Evolutionary conservation across 2,329 filamentous ascomycete genomes (phyloP).

Genomic region (Ophiostoma sp.): DNA sequence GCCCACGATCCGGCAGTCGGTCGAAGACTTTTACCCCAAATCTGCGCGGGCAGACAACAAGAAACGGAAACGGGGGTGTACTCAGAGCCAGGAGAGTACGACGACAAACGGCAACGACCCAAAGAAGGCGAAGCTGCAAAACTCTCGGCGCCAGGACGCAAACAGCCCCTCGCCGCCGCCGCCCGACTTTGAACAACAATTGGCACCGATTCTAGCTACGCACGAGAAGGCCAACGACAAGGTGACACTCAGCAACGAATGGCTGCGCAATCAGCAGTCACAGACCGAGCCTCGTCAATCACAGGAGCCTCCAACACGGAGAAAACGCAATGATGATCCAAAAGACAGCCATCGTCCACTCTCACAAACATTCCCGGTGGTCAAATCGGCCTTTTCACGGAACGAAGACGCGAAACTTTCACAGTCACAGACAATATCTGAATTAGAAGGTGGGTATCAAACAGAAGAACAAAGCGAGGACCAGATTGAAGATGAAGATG

Average conservation of each 20-base stretch:
- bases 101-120: neutral
- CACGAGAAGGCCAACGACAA: neutral
- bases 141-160: no score
- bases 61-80: slow-evolving; percentile 18
- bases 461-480: neutral
- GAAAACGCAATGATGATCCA: neutral
- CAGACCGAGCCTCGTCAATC: neutral
- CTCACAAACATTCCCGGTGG: slow-evolving; percentile 26
- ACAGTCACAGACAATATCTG: neutral
- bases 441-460: neutral
- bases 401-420: neutral
- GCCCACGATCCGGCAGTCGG: slow-evolving; percentile 77
- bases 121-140: neutral
- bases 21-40: slow-evolving; percentile 79
- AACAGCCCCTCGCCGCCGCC: neutral
- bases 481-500: neutral
- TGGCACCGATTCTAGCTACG: slow-evolving; percentile 12
- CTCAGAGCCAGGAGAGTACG: neutral
- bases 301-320: slow-evolving; percentile 18
- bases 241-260: slow-evolving; percentile 12
- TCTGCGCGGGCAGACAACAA: neutral
- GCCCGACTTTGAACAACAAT: slow-evolving; percentile 25
- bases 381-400: slow-evolving; percentile 25
- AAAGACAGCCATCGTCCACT: slow-evolving; percentile 19
- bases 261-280: slow-evolving; percentile 13